These are phyloP conservation scores for Meira nashicola DNA, from an alignment of 1,284 basidiomycete species.

Conservation along the genomic window DNA sequence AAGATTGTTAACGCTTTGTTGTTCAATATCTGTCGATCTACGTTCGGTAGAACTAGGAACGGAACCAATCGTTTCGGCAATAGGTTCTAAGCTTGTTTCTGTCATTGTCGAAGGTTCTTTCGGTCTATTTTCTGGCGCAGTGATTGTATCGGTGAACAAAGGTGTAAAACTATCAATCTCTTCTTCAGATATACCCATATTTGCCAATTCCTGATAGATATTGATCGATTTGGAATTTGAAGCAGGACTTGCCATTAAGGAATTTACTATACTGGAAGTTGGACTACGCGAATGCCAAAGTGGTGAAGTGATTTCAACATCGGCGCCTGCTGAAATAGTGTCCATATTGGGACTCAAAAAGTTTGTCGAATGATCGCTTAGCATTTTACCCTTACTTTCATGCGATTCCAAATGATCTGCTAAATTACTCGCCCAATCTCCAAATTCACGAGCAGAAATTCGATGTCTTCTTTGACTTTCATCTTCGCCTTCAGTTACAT, in stretches of 20 bases:
- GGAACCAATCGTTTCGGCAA: neutral
- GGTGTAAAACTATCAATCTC: slow-evolving; percentile 7
- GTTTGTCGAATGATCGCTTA: neutral
- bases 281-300: slow-evolving; percentile 31
- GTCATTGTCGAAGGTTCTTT: too few relatives aligned
- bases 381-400: too few relatives aligned
- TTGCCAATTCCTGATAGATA: slow-evolving; percentile 3
- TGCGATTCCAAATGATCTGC: slow-evolving; percentile 58
- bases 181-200: slow-evolving; percentile 3
- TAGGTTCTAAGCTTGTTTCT: neutral
- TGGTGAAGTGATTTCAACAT: slow-evolving; percentile 27
- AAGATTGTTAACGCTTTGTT: neutral
- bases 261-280: slow-evolving; percentile 4
- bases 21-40: neutral
- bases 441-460: slow-evolving; percentile 76
- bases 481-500: slow-evolving; percentile 56
- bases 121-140: neutral
- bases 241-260: slow-evolving; percentile 1
- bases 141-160: slow-evolving; percentile 2
- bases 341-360: neutral
- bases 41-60: neutral
- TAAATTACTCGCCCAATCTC: slow-evolving; percentile 75
- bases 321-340: slow-evolving; percentile 20
- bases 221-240: neutral
- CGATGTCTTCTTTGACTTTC: slow-evolving; percentile 53